Evolutionary conservation across 2,329 filamentous ascomycete species (phyloP).

Genomic region (Paracoccidioides lutzii): DNA sequence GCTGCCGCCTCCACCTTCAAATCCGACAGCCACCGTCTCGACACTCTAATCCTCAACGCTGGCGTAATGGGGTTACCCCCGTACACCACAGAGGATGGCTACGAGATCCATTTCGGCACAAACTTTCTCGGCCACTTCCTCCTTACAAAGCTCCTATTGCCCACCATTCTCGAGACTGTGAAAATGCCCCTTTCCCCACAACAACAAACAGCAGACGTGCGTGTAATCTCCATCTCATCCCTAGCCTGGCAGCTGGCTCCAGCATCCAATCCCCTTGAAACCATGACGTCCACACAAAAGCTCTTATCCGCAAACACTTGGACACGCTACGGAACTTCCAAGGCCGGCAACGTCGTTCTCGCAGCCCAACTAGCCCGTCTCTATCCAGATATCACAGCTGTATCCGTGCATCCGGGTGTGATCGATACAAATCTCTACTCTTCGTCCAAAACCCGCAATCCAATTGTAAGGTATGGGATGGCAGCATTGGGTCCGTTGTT

Average conservation of each 20-base stretch:
- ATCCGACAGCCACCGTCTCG: slow-evolving; percentile 29
- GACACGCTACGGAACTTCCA: slow-evolving; percentile 40
- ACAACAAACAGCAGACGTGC: slow-evolving; percentile 16
- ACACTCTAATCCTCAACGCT: slow-evolving; percentile 36
- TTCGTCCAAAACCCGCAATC: slow-evolving; percentile 17
- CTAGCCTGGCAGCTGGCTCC: slow-evolving; percentile 25
- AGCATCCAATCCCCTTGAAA: slow-evolving; percentile 15
- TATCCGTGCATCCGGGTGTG: slow-evolving; percentile 40
- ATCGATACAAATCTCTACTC: slow-evolving; percentile 31
- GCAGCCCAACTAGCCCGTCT: slow-evolving; percentile 35
- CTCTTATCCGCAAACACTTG: slow-evolving; percentile 27
- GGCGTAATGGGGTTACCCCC: slow-evolving; percentile 34
- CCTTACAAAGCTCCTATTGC: slow-evolving; percentile 32
- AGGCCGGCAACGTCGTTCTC: slow-evolving; percentile 38
- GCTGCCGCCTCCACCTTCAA: slow-evolving; percentile 32
- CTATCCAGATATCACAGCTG: slow-evolving; percentile 29
- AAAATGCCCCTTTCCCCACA: slow-evolving; percentile 9
- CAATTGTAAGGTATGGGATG: slow-evolving; percentile 14
- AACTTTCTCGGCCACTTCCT: slow-evolving; percentile 37
- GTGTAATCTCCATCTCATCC: slow-evolving; percentile 28
- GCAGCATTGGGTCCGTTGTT: slow-evolving; percentile 17
- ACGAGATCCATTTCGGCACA: slow-evolving; percentile 35
- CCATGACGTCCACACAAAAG: slow-evolving; percentile 25
- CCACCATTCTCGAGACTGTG: slow-evolving; percentile 27
- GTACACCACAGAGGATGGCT: slow-evolving; percentile 27